Percentiles rank a stretch among this genome's conserved stretches.
Conservation (phyloP, 257 asterid genomes). For the Knoxia roxburghii region DNA sequence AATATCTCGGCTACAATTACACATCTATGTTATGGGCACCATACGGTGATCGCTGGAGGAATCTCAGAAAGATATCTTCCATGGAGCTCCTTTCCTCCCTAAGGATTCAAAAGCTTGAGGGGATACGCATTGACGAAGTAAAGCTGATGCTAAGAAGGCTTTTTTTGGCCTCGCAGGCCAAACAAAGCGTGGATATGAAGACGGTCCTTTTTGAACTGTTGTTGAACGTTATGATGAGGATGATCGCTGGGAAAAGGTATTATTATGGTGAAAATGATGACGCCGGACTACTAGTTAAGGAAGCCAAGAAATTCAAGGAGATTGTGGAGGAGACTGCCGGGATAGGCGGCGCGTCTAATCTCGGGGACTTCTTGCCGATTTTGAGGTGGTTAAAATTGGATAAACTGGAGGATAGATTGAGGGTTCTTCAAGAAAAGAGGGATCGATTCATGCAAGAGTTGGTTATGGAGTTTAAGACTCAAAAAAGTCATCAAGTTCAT, state of each 20-base stretch:
- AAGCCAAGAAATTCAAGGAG: conserved; percentile 16
- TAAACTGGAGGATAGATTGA: conserved; percentile 16
- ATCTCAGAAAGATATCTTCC: conserved; percentile 40
- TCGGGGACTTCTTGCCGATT: conserved; percentile 22
- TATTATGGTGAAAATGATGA: conserved; percentile 23
- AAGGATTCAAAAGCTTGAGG: too few species aligned
- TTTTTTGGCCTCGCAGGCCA: conserved; percentile 11
- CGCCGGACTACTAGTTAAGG: conserved; percentile 3
- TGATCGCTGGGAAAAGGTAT: conserved; percentile 32
- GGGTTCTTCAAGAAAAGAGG: conserved; percentile 5
- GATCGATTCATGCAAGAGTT: conserved; percentile 15
- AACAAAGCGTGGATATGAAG: conserved; percentile 40
- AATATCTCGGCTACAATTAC: conserved; percentile 42
- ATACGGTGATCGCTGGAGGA: conserved; percentile 62
- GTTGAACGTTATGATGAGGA: conserved; percentile 33
- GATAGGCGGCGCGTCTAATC: conserved; percentile 6
- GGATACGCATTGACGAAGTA: conserved; percentile 33
- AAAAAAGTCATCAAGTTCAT: too few species aligned
- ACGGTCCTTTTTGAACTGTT: conserved; percentile 23
- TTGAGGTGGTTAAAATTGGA: conserved; percentile 19
- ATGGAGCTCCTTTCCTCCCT: too few species aligned
- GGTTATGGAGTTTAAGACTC: background rate
- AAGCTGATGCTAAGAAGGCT: conserved; percentile 30
- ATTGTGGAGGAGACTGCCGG: conserved; percentile 16
- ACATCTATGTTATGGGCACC: conserved; percentile 45